Evolutionary conservation across 1,139 yeast genomes (phyloP), one percentile per base, ranked within the genome.

Genomic region (Saccharomyces hybrid): DNA sequence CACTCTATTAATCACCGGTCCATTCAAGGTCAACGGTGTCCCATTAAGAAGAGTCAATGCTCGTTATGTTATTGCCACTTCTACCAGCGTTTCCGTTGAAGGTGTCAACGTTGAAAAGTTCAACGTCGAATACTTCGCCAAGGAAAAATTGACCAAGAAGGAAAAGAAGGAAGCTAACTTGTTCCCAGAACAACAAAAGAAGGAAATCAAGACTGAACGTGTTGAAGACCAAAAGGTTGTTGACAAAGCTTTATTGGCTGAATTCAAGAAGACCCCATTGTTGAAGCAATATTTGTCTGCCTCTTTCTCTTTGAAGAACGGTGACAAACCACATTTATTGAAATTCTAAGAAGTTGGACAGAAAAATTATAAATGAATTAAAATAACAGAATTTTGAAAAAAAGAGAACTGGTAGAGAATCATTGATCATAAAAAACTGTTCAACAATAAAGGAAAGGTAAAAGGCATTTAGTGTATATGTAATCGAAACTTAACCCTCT

Each of bases 1-100:
- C 91, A 93, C 98, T 67, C 83, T 93, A 74, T 88, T 93, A 75
- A 97, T 93, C 66, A 81, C 97, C 62, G 99, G 99, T 76, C 99
- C 99, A 74, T 93, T 91, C 96, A 93, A 93, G 86, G 88, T 93
- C 73, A 93, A 93, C 80, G 99, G 99, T 83, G 99, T 93, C 69
- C 99, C 99, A 78, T 85, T 93, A 78, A 89, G 97, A 86, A 89
- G 99, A 84, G 98, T 93, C 68, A 93, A 93, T 78, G 86, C 98
- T 71, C 89, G 97, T 79, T 93, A 93, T 81, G 98, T 93, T 72
- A 93, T 93, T 80, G 98, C 98, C 73, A 93, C 99, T 74, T 89
- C 97, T 68, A 93, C 99, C 78, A 79, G 82, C 76, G 88, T 93
- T 71, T 78, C 83, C 68, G 84, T 91, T 69, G 80, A 82, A 60